phyloP scores from a whole-genome alignment of 2,329 filamentous ascomycete genomes.

The Arthrocladium fulminans region DNA sequence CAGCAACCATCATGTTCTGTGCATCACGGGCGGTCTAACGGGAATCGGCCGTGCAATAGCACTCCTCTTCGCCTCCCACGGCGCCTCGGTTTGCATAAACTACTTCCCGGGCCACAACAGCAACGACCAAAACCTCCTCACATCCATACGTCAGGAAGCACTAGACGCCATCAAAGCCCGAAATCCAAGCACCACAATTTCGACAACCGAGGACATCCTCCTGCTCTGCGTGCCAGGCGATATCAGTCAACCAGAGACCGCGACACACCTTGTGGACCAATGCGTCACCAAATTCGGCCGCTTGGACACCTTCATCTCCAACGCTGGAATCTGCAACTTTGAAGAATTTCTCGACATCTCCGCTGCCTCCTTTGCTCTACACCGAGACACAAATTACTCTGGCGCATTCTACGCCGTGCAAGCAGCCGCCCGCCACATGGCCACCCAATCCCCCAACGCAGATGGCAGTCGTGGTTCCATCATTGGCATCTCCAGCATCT shows the following conservation, averaged over 20 bases:
- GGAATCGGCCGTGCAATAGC: conserved; percentile 82
- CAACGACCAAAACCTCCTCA: conserved; percentile 22
- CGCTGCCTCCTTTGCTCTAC: conserved; percentile 60
- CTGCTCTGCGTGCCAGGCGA: conserved; percentile 62
- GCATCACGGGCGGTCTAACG: conserved; percentile 78
- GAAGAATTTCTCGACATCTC: conserved; percentile 73
- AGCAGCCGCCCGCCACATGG: conserved; percentile 26
- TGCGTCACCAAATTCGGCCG: conserved; percentile 24
- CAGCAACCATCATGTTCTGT: conserved; percentile 59
- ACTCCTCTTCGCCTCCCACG: conserved; percentile 53
- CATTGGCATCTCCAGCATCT: conserved; percentile 27
- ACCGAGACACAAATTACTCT: conserved; percentile 41
- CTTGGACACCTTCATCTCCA: conserved; percentile 28
- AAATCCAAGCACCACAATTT: conserved; percentile 4
- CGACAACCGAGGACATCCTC: conserved; percentile 17
- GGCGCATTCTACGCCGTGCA: conserved; percentile 26
- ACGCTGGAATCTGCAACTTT: conserved; percentile 57
- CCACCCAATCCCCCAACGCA: conserved; percentile 21
- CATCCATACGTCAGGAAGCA: conserved; percentile 18
- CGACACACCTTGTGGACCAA: conserved; percentile 55
- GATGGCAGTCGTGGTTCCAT: conserved; percentile 20
- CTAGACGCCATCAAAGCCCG: conserved; percentile 22
- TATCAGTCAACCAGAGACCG: conserved; percentile 65
- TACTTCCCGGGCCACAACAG: conserved; percentile 24
- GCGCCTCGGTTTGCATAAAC: conserved; percentile 26